Base-by-base conservation (phyloP, 805 yeast species). In the Starmerella davenportii region DNA sequence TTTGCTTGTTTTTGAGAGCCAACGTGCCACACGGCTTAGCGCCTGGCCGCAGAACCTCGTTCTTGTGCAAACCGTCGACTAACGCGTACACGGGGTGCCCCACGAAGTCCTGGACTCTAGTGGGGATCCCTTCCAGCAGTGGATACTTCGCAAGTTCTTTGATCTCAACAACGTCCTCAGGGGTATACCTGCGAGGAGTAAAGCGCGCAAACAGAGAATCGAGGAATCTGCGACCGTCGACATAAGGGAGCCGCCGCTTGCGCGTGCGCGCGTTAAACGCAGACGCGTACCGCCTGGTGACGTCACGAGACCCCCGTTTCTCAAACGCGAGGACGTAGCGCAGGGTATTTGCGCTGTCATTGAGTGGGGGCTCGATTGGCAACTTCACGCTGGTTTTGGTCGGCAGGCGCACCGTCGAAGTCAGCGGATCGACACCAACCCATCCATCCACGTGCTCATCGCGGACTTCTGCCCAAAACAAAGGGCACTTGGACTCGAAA, bases 391-490 rank as follows among this genome's bases (percentile, higher is more conserved):
- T 36, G 27, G 20, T 40, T 5, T 45, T 43, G 69, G 5, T 76
- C 4, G 46, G 49, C 68, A 25, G 69, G 62, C 55, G 81, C 93
- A 30, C 81, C 70, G 7, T 67, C 56, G 40, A 69, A 57, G 40
- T 75, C 0, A 76, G 61, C 0, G 95, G 90, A 51, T 90, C 98
- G 2, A 84, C 65, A 2, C 92, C 71, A n/a, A 84, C 67, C 92
- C 95, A 87, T 36, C 65, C 69, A 42, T 72, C 66, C 4, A 72
- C 59, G 41, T 67, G 70, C 37, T 68, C 68, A 53, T 87, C 85
- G 93, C 93, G 87, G 0, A 79, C 94, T 54, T 90, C 98, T 18
- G 74, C 74, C 98, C 98, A 90, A 52, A 76, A 84, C 0, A 84
- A 66, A 0, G 95, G 95, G 50, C 35, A 19, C 3, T 25, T 30